Evolutionary conservation across 768 basidiomycete genomes (phyloP).

Genomic region (Suillus tomentosus): DNA sequence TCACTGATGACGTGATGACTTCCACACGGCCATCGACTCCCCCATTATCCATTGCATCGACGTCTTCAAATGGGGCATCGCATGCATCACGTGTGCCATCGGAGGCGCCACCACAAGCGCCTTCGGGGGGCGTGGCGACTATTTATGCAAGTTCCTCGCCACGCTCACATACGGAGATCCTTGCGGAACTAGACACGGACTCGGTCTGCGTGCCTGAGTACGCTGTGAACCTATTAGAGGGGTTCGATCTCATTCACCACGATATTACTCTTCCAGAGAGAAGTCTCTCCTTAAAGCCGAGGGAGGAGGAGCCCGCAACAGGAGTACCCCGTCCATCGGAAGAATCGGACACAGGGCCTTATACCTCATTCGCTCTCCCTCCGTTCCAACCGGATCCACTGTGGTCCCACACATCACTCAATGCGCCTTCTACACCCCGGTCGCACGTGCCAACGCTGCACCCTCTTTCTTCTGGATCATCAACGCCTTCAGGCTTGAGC

Average conservation of each 20-base stretch:
- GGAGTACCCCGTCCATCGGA: conserved; percentile 31
- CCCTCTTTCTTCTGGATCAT: conserved; percentile 32
- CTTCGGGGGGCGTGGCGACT: conserved; percentile 34
- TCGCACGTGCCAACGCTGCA: conserved; percentile 30
- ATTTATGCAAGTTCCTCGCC: conserved; percentile 37
- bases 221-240: conserved; percentile 45
- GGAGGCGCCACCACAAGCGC: conserved; percentile 3
- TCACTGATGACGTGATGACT: conserved; percentile 24
- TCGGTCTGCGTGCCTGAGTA: conserved; percentile 45
- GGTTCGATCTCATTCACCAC: conserved; percentile 41
- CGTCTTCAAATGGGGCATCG: conserved; percentile 24
- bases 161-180: conserved; percentile 40
- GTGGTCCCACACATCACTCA: conserved; percentile 24
- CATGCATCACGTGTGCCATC: conserved; percentile 4
- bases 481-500: conserved; percentile 33
- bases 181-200: conserved; percentile 36
- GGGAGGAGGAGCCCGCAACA: conserved; percentile 32
- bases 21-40: conserved; percentile 33
- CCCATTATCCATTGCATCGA: conserved; percentile 31
- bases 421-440: conserved; percentile 23
- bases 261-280: conserved; percentile 35
- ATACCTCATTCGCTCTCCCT: conserved; percentile 33
- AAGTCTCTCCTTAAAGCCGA: conserved; percentile 31
- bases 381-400: conserved; percentile 27
- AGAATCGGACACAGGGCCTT: conserved; percentile 36